Evolutionary conservation across 345 rosid genomes (phyloP), one percentile per base, ranked within the genome.

Genomic region (Lepidium aucheri): DNA sequence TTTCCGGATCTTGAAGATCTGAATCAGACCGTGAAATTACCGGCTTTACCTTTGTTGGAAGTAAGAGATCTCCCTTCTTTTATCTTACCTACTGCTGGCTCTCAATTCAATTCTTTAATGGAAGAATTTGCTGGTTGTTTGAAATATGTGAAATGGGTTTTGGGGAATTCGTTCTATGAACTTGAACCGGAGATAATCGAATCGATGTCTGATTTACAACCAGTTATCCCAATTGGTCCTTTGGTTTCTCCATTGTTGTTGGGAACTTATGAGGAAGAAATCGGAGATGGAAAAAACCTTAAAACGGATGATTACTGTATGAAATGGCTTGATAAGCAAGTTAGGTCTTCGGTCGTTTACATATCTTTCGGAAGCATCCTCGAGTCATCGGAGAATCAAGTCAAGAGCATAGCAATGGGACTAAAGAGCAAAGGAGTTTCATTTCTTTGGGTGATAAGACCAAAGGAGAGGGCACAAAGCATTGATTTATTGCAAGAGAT

Each of bases 361-460:
- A 76, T 87, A 40, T 77, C 94, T 0, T 83, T 87, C 14, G 94
- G 94, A 4, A 85, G 88, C 61, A 49, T 87, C 3, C 65, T 38
- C 0, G 10, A 58, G 17, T 63, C 74, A 4, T 45, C 80, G 2
- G 72, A 66, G 60, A 60, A 76, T 40, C 82, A 81, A 8, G 70
- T 80, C 6, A 70, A 80, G 40, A 76, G 60, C 53, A 67, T 85
- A 45, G 82, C 85, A 1, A 52, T 13, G 7, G 94, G 79, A 0
- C 38, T 87, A 7, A 77, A 51, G 47, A 81, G 74, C 32, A 39
- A 38, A 47, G 62, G 68, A 13, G 66, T 26, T 34, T 72, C 79
- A 2, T 87, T 87, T 72, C 78, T 83, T 0, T 87, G 90, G 90
- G 90, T 87, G 60, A 60, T 80, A 8, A 82, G 75, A 39, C 76